A percentile compares a stretch with the other conserved stretches of the same genome.
These are phyloP conservation scores for Akanthomyces muscarius DNA, from an alignment of 2,329 filamentous ascomycete genomes.

Conservation along the genomic window DNA sequence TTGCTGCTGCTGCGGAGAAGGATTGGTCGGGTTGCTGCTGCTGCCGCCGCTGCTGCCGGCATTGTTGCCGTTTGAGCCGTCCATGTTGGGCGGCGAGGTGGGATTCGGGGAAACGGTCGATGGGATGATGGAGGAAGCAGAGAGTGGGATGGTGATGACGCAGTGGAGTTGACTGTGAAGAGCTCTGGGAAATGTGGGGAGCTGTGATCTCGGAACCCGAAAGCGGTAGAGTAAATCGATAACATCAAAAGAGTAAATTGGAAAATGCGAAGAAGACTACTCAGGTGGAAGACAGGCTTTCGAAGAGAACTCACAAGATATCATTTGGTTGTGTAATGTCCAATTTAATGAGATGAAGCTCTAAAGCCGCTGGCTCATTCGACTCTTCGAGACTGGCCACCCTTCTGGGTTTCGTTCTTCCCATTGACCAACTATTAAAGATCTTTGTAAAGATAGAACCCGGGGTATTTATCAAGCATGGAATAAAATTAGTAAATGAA, in stretches of 20 bases:
- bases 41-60: neutral
- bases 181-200: slow-evolving; percentile 12
- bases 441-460: too few relatives aligned
- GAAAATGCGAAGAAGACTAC: neutral
- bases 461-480: too few relatives aligned
- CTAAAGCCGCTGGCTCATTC: neutral
- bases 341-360: neutral
- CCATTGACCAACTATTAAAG: too few relatives aligned
- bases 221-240: neutral
- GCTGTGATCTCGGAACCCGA: neutral
- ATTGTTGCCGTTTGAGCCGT: slow-evolving; percentile 5
- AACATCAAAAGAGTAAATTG: neutral
- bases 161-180: neutral
- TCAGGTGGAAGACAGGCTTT: neutral
- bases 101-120: neutral
- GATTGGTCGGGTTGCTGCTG: neutral
- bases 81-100: neutral
- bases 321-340: neutral
- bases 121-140: slow-evolving; percentile 6
- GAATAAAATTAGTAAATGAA: too few relatives aligned
- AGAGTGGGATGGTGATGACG: slow-evolving; percentile 4
- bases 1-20: neutral
- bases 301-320: neutral
- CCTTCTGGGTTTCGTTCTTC: neutral
- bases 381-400: neutral